These are phyloP conservation scores for Tylopilus vinaceipallidus DNA, from an alignment of 768 basidiomycete species.

Conservation along the genomic window DNA sequence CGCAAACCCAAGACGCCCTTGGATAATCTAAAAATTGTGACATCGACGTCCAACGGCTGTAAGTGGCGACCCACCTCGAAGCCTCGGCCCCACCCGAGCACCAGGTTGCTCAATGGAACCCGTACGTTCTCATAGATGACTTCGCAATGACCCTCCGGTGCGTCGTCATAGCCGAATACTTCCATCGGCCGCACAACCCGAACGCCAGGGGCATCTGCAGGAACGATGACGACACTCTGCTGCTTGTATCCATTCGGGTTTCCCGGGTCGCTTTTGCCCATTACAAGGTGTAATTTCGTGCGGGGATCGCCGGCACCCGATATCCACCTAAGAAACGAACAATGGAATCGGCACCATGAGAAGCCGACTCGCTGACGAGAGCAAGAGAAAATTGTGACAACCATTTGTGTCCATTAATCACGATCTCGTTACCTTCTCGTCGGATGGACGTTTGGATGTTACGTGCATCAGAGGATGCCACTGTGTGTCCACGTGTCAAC, in stretches of 20 bases:
- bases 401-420: slow-evolving; percentile 98
- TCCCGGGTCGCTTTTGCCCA: slow-evolving; percentile 90
- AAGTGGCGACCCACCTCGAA: slow-evolving; percentile 64
- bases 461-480: slow-evolving; percentile 93
- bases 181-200: slow-evolving; percentile 89
- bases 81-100: slow-evolving; percentile 92
- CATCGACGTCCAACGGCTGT: background rate
- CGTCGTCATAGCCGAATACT: slow-evolving; percentile 93
- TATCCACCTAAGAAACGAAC: slow-evolving; percentile 71
- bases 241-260: slow-evolving; percentile 77
- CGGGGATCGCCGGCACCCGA: slow-evolving; percentile 95
- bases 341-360: slow-evolving; percentile 15
- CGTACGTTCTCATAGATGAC: slow-evolving; percentile 93
- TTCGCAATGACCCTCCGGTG: slow-evolving; percentile 96
- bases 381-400: slow-evolving; percentile 29
- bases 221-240: slow-evolving; percentile 95
- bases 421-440: slow-evolving; percentile 81
- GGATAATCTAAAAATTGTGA: slow-evolving; percentile 64
- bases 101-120: slow-evolving; percentile 77
- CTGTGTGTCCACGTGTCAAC: slow-evolving; percentile 28
- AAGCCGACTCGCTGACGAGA: background rate
- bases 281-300: slow-evolving; percentile 85
- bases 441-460: slow-evolving; percentile 89
- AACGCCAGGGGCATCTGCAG: slow-evolving; percentile 81
- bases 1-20: slow-evolving; percentile 87